These are phyloP conservation scores for Nakaseomyces kungkrabaensis DNA, from an alignment of 1,139 yeast genomes.

Conservation along the genomic window DNA sequence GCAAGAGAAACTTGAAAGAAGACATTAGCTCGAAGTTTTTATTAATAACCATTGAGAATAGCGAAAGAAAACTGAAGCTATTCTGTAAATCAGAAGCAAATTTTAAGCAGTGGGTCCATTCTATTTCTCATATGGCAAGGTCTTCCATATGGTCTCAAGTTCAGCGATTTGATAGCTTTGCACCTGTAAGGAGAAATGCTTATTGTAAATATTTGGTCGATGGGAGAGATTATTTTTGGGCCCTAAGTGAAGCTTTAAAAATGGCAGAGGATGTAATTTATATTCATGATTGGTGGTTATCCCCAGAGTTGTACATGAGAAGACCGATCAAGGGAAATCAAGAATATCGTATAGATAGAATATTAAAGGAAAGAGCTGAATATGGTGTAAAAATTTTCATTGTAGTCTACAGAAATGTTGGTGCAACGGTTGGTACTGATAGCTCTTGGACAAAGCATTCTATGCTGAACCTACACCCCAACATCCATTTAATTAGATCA, in stretches of 20 bases:
- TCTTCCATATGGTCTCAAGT: constrained; percentile 60
- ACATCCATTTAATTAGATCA: constrained; percentile 83
- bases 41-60: constrained; percentile 61
- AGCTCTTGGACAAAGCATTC: constrained; percentile 93
- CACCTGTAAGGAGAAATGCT: constrained; percentile 77
- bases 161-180: constrained; percentile 81
- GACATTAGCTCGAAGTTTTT: constrained; percentile 29
- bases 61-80: constrained; percentile 67
- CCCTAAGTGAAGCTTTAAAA: constrained; percentile 80
- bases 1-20: constrained; percentile 28
- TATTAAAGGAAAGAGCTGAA: constrained; percentile 81
- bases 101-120: constrained; percentile 65
- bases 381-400: constrained; percentile 92
- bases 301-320: constrained; percentile 86
- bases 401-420: constrained; percentile 91
- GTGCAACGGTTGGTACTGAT: constrained; percentile 86
- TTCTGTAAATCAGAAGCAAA: constrained; percentile 66
- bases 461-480: constrained; percentile 70
- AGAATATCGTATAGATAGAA: constrained; percentile 83
- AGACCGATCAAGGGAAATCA: constrained; percentile 95
- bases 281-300: constrained; percentile 98
- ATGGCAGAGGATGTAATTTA: constrained; percentile 92
- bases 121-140: constrained; percentile 60
- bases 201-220: constrained; percentile 97
- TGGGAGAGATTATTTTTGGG: constrained; percentile 95